These are phyloP conservation scores for Phaffomyces opuntiae DNA, from an alignment of 805 yeast species.

Conservation along the genomic window DNA sequence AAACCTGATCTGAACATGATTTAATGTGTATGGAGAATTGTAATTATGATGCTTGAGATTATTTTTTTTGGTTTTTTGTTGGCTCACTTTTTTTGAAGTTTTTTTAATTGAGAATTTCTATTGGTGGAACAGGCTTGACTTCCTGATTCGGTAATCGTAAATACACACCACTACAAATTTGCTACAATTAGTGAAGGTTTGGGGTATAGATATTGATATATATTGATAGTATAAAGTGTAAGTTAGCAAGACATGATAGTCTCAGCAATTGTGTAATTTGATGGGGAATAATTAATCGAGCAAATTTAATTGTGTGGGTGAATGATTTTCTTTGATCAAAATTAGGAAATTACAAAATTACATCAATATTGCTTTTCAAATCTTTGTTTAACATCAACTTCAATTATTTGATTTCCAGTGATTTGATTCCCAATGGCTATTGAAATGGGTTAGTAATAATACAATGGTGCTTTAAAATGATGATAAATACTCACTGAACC, in stretches of 20 bases:
- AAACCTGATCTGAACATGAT: constrained; percentile 40
- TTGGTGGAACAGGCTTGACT: constrained; percentile 15
- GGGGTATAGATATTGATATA: background rate
- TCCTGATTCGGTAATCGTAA: constrained; percentile 13
- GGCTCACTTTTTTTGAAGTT: constrained; percentile 9
- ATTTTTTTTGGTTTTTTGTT: background rate
- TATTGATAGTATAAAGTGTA: no score
- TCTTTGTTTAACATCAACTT: constrained; percentile 44
- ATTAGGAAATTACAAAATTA: constrained; percentile 3
- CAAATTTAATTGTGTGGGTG: no score
- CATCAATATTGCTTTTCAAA: constrained; percentile 19
- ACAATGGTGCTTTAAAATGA: no score
- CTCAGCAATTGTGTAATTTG: no score
- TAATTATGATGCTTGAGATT: background rate
- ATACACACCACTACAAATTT: background rate
- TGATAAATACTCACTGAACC: constrained; percentile 51
- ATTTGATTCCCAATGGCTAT: constrained; percentile 71
- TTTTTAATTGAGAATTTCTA: constrained; percentile 5
- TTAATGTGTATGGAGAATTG: background rate
- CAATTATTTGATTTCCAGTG: constrained; percentile 50
- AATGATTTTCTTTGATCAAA: background rate
- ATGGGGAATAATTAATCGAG: no score
- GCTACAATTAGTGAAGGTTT: background rate
- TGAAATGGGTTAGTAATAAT: constrained; percentile 1
- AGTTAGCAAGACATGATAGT: no score